Percentiles rank a stretch among this genome's conserved stretches.
Evolutionary conservation across 192 early-diverging fungal species (phyloP).

Genomic region (Obelidium mucronatum): DNA sequence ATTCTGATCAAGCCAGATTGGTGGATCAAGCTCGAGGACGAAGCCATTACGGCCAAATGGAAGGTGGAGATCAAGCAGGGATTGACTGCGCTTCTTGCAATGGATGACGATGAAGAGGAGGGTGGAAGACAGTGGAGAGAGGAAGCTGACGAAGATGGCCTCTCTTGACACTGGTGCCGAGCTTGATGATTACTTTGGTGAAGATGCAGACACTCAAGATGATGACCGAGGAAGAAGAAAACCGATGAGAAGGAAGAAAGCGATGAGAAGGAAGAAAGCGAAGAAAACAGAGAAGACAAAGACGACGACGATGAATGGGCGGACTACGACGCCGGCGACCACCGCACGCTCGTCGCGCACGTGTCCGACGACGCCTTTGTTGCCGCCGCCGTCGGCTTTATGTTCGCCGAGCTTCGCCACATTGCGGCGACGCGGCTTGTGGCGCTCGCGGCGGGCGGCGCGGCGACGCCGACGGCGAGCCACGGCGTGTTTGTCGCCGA

Average conservation of each 20-base stretch:
- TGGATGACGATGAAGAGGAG: neutral
- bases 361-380: constrained; percentile 8
- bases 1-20: constrained; percentile 31
- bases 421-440: constrained; percentile 2
- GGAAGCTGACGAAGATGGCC: neutral
- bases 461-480: neutral
- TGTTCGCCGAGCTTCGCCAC: constrained; percentile 20
- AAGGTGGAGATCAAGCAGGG: neutral
- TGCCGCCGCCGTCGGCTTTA: neutral
- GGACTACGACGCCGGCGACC: neutral
- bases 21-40: constrained; percentile 19
- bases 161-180: too few species aligned
- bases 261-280: too few species aligned
- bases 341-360: neutral
- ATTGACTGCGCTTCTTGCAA: neutral
- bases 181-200: neutral
- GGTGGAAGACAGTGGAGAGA: neutral
- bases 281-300: too few species aligned
- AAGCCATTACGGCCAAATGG: constrained; percentile 12
- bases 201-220: neutral
- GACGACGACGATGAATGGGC: neutral
- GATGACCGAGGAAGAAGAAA: neutral
- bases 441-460: neutral
- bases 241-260: neutral
- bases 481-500: constrained; percentile 33